Conservation (phyloP, 306 rosid genomes). For the cucumber (Cucumis sativus) region Cucumber_9930_V3 NC_026660.2:27280001-27280500, state of each 20-base stretch:
- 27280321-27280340: constrained; percentile 74
- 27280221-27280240: not conserved
- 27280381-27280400: not conserved
- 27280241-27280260: constrained; percentile 55
- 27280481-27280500: constrained; percentile 14
- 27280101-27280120: constrained; percentile 73
- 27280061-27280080: constrained; percentile 97
- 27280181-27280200: not conserved
- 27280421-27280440: constrained; percentile 15
- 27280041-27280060: constrained; percentile 84
- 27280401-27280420: constrained; percentile 1
- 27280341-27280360: constrained; percentile 65
- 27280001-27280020: constrained; percentile 65
- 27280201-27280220: no score
- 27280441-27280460: constrained; percentile 26
- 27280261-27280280: constrained; percentile 80
- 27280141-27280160: constrained; percentile 94
- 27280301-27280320: constrained; percentile 22
- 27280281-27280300: constrained; percentile 44
- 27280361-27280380: constrained; percentile 61
- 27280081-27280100: constrained; percentile 85
- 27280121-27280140: constrained; percentile 82
- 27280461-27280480: constrained; percentile 6
- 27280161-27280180: constrained; percentile 17
- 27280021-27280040: constrained; percentile 94